Evolutionary conservation across 768 basidiomycete genomes (phyloP).

Genomic region (Lactarius indigo): DNA sequence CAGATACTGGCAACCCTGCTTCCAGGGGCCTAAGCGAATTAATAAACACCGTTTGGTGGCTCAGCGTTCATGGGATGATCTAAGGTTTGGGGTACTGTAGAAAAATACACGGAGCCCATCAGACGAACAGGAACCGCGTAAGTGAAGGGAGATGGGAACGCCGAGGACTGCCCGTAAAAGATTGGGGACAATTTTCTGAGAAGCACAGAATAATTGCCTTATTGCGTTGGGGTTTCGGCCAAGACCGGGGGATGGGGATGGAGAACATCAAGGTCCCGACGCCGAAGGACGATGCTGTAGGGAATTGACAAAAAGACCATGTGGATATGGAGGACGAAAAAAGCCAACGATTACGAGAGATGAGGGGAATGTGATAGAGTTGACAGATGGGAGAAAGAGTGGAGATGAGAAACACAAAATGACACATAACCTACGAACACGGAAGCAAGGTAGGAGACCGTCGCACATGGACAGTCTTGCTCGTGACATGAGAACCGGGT

Average conservation of each 20-base stretch:
- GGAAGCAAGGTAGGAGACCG: not conserved
- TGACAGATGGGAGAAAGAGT: not conserved
- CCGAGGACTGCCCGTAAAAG: conserved; percentile 11
- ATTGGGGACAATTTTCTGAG: not conserved
- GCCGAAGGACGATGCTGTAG: not conserved
- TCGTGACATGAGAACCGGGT: not conserved
- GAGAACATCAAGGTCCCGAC: not conserved
- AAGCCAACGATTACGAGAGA: not conserved
- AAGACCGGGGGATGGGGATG: conserved; percentile 1
- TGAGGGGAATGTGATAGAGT: not conserved
- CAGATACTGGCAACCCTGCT: not conserved
- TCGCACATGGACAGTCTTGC: not conserved
- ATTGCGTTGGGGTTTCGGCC: conserved; percentile 1
- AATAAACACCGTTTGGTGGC: conserved; percentile 9
- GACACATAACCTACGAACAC: not conserved
- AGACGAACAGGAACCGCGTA: conserved; percentile 5
- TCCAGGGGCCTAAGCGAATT: conserved; percentile 6
- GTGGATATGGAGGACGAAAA: not conserved
- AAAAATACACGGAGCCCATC: conserved; percentile 11
- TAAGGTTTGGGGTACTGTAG: conserved; percentile 21
- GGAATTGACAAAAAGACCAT: not conserved
- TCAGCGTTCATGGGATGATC: conserved; percentile 6
- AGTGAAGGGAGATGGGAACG: conserved; percentile 8
- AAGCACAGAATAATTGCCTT: conserved; percentile 5
- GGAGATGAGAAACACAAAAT: not conserved